Conservation (phyloP, 345 rosid species). For the Turritis glabra region DNA sequence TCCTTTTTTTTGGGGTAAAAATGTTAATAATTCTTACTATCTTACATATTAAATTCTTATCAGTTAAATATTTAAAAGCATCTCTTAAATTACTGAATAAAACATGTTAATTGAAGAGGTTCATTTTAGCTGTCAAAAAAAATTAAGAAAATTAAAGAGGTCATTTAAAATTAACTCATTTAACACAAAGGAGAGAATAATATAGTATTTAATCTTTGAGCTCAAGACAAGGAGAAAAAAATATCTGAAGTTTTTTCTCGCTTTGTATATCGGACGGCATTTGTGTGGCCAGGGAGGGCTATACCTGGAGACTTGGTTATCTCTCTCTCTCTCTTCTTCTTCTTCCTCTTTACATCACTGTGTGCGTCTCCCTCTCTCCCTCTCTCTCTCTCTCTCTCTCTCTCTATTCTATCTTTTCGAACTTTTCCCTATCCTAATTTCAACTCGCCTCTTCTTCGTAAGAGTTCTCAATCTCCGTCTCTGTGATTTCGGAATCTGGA, state of each 20-base stretch:
- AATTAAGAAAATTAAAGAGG: no score
- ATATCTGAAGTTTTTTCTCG: not conserved
- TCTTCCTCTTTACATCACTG: constrained; percentile 28
- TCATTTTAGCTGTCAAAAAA: no score
- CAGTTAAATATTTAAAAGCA: not conserved
- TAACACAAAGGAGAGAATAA: not conserved
- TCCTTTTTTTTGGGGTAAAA: not conserved
- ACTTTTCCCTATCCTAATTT: constrained; percentile 40
- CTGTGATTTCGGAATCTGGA: constrained; percentile 37
- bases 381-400: constrained; percentile 36
- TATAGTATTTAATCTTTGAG: not conserved
- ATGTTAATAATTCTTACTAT: not conserved
- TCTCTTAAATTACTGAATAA: not conserved
- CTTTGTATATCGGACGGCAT: constrained; percentile 27
- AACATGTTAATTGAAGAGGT: not conserved
- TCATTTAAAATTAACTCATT: no score
- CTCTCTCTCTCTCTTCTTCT: constrained; percentile 35
- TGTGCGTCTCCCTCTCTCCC: constrained; percentile 18
- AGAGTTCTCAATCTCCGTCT: not conserved
- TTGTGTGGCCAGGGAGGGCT: constrained; percentile 44
- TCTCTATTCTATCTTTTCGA: constrained; percentile 66
- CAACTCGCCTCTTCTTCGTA: not conserved
- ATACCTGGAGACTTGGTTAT: constrained; percentile 30
- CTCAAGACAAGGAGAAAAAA: not conserved
- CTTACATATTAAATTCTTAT: not conserved